phyloP scores from a whole-genome alignment of 805 yeast genomes.

The Allodekkera sacchari region DNA sequence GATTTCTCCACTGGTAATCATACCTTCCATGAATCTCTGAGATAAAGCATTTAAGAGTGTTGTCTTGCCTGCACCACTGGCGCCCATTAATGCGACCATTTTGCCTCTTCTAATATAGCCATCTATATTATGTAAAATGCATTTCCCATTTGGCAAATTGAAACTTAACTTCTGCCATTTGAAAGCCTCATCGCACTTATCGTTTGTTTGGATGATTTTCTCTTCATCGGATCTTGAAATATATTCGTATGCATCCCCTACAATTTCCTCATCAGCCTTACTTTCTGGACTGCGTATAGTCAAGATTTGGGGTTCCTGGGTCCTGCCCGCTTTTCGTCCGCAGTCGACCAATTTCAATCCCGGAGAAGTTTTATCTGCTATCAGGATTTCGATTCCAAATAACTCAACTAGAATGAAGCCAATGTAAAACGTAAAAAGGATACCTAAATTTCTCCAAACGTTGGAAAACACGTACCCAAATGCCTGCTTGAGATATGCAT shows the following conservation, averaged over 20 bases:
- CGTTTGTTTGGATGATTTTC: background rate
- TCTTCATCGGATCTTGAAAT: conserved; percentile 1
- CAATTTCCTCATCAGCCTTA: conserved; percentile 5
- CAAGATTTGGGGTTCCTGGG: background rate
- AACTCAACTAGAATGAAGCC: conserved; percentile 14
- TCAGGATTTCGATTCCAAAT: conserved; percentile 15
- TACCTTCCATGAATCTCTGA: conserved; percentile 37
- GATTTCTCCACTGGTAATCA: conserved; percentile 28
- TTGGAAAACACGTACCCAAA: conserved; percentile 39
- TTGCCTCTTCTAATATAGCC: conserved; percentile 30
- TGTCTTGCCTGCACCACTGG: conserved; percentile 44
- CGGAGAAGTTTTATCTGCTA: conserved; percentile 9
- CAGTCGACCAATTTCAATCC: conserved; percentile 1
- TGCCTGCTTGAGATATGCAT: conserved; percentile 36
- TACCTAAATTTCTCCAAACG: conserved; percentile 30
- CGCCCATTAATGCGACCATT: conserved; percentile 38
- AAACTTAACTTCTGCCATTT: conserved; percentile 19
- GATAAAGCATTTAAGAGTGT: conserved; percentile 39
- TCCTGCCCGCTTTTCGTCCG: background rate
- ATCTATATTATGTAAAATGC: conserved; percentile 18
- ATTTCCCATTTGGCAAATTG: conserved; percentile 14
- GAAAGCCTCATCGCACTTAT: background rate
- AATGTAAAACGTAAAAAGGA: conserved; percentile 19
- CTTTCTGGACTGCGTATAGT: conserved; percentile 1
- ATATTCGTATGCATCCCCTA: background rate